Base-by-base conservation (phyloP, 78 protist genomes). In the Carpediemonas membranifera region DNA sequence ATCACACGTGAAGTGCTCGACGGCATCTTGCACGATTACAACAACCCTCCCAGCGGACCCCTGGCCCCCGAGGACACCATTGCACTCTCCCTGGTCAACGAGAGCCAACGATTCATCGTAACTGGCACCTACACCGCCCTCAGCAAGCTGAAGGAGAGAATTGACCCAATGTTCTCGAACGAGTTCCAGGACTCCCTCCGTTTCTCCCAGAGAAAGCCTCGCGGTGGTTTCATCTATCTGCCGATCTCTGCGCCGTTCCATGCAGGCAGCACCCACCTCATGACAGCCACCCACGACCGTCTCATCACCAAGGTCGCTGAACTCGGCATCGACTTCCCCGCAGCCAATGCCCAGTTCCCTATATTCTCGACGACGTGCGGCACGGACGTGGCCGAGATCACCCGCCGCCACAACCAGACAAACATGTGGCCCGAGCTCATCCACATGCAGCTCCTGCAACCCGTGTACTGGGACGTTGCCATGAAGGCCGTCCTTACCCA, bases 161-260 rank as follows among this genome's bases (percentile, higher is more conserved):
- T 57, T 33, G 37, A 57, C 70, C 79, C 15, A 5, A 60, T 7
- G 13, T 73, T 1, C 65, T 74, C 69, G 47, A 24, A 31, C 44
- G 52, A 21, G 35, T 54, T 33, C 73, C 79, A 74, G 73, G 1
- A 24, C 14, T 76, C 77, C 41, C 50, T 74, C 15, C 80, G 77
- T 19, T 66, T 27, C 73, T 69, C 76, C 25, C 30, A 62, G 80
- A 57, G 85, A 33, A 68, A 74, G 68, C 50, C 11, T 31, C 14
- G n/a, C 24, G 44, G 60, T n/a, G 0, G 59, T 11, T 30, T 68
- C 18, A 3, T 13, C 19, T 80, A 72, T 47, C 80, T 80, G 30
- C 59, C 36, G 28, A 69, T 76, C 44, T 33, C 80, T 2, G 85
- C 24, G 3, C 80, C 85, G 5, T 80, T 75, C 59, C 85, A 80